Base-by-base conservation (phyloP, 352 stramenopile genomes). In the Pythium phragmitis region DNA sequence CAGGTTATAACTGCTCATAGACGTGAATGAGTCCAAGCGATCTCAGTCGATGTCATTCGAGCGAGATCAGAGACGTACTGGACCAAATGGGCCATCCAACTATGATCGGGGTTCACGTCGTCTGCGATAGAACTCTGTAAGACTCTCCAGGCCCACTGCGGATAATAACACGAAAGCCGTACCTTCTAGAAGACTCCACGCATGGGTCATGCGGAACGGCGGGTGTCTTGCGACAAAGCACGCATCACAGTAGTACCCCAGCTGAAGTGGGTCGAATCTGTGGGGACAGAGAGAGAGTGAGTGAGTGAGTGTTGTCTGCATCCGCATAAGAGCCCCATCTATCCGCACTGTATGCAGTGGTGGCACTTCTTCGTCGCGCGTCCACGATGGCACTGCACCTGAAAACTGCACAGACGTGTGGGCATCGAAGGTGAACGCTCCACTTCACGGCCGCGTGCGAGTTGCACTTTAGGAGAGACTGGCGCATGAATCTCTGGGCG, bases 161-260 rank as follows among this genome's bases (percentile, higher is more conserved):
- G n/a, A n/a, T 8, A 7, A n/a, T 8, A 7, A 30, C 3, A 30
- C 26, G 26, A 30, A 30, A 30, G 2, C 19, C 52, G 3, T 30
- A 84, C 79, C 76, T 57, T 89, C 58, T 26, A 88, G 64, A 4
- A 48, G 48, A 33, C 63, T 71, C 85, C 82, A 91, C 3, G 67
- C 69, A 55, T 93, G 85, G 4, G 58, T 50, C 17, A 91, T 23
- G 4, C 82, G 77, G 21, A 88, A 80, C 28, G 75, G 45, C 1
- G 82, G 82, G 54, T 93, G 82, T 4, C 76, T 71, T 7, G 65
- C 69, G 26, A 48, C 51, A 51, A 93, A 93, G 60, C 85, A 93
- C 17, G 57, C 70, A 33, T 91, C 80, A 54, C 85, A 93, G 62
- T 89, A 93, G 51, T 73, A 88, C 3, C 82, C 82, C 9, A 73